Conservation (phyloP, 2,329 filamentous ascomycete species). For the Cercospora nicotianae region DNA sequence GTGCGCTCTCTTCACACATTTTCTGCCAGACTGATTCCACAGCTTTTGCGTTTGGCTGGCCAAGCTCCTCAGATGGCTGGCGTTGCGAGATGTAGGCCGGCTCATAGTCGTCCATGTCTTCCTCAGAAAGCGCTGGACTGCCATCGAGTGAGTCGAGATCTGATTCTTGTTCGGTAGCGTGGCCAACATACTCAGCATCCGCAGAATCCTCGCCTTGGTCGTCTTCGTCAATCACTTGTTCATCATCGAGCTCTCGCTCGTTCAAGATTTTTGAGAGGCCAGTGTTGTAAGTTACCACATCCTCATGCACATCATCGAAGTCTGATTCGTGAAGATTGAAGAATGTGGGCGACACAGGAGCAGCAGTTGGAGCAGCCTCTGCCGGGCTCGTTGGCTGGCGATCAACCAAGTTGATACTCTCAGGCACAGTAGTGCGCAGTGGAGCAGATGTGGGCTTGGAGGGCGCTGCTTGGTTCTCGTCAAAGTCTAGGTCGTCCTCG, state of each 20-base stretch:
- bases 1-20: neutral
- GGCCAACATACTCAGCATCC: slow-evolving; percentile 16
- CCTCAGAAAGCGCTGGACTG: slow-evolving; percentile 11
- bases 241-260: slow-evolving; percentile 19
- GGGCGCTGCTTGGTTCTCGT: slow-evolving; percentile 16
- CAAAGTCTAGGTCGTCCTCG: slow-evolving; percentile 19
- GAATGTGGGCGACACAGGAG: neutral
- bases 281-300: slow-evolving; percentile 7
- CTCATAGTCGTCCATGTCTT: slow-evolving; percentile 10
- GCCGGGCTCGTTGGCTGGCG: neutral
- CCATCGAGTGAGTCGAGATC: slow-evolving; percentile 10
- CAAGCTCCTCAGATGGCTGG: slow-evolving; percentile 24
- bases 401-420: slow-evolving; percentile 13
- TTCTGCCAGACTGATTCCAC: neutral
- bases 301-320: neutral
- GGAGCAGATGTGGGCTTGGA: neutral
- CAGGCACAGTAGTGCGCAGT: slow-evolving; percentile 10
- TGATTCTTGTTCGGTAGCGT: slow-evolving; percentile 8
- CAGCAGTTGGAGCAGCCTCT: neutral
- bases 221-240: slow-evolving; percentile 9
- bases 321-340: slow-evolving; percentile 6
- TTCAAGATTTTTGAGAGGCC: slow-evolving; percentile 27
- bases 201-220: slow-evolving; percentile 18
- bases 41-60: neutral
- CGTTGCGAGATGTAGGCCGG: slow-evolving; percentile 10